Base-by-base conservation (phyloP, 352 stramenopile genomes). In the Phytopythium montanum region DNA sequence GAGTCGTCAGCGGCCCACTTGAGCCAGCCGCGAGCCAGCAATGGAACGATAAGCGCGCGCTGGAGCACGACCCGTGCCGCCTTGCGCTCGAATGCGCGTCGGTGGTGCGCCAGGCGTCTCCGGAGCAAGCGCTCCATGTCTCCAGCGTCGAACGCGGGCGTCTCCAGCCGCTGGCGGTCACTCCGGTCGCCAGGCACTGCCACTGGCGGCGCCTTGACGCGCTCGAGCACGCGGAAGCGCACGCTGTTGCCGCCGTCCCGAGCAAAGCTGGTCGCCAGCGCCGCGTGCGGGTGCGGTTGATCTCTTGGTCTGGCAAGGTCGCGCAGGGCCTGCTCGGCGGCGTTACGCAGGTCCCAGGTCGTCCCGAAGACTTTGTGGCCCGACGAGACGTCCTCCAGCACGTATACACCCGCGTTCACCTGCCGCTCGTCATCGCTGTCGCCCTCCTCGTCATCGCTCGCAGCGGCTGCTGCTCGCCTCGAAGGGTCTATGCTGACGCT, bases 291-390 rank as follows among this genome's bases (percentile, higher is more conserved):
- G 56, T 90, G 79, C 0, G 31, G n/a, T n/a, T n/a, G n/a, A n/a
- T n/a, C 39, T 23, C 68, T 76, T n/a, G 56, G 39, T 19, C 18
- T 62, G 42, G 60, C 53, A 18, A 91, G 54, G 57, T 88, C 81
- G 16, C 62, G 57, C 29, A 85, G 77, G 29, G 53, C 78, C 51
- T 88, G 79, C 0, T 62, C 72, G 1, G 62, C 62, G 1, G 82
- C 82, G 56, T 89, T 88, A 4, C 66, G 66, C 14, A 92, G 62
- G 46, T 92, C 82, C 82, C 80, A 92, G n/a, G 80, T 90, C 55
- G 76, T 85, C 29, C 82, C 75, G 12, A 90, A 75, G 65, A 75
- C 81, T 29, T 64, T 62, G 63, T 88, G 82, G 14, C 80, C 82
- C 7, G 76, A 87, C n/a, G 52, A 21, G 65, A 45, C 3, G 18